These are phyloP conservation scores for Cutaneotrichosporon curvatum DNA, from an alignment of 1,284 basidiomycete genomes.

Conservation along the genomic window DNA sequence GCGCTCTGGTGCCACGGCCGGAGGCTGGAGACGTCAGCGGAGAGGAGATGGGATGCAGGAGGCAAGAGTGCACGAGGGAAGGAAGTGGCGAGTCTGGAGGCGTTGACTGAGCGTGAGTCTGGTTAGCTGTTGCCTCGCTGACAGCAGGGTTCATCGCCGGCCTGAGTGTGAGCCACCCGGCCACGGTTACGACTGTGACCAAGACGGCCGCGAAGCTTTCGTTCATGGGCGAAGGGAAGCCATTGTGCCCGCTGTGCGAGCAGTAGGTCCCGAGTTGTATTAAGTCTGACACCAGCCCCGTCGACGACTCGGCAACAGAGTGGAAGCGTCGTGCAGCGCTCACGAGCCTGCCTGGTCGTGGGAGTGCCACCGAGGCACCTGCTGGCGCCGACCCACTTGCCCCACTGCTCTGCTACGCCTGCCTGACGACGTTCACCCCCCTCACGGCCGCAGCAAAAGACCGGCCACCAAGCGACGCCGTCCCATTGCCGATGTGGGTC, in stretches of 20 bases:
- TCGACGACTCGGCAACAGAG: constrained; percentile 58
- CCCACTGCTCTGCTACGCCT: constrained; percentile 62
- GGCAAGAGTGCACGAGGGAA: constrained; percentile 48
- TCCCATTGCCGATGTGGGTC: constrained; percentile 35
- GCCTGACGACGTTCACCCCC: constrained; percentile 57
- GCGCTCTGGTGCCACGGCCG: constrained; percentile 36
- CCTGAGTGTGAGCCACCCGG: constrained; percentile 74
- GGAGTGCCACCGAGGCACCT: not conserved
- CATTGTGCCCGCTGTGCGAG: constrained; percentile 61
- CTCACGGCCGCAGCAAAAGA: too few species aligned
- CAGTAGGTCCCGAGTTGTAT: constrained; percentile 50
- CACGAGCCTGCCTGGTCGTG: constrained; percentile 50
- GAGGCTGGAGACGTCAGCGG: constrained; percentile 55
- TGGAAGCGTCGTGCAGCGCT: constrained; percentile 71
- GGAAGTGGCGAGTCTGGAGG: constrained; percentile 52
- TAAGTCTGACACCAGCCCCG: constrained; percentile 51
- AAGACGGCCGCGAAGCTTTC: constrained; percentile 74
- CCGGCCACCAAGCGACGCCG: constrained; percentile 5
- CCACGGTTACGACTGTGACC: constrained; percentile 79
- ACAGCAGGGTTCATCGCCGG: constrained; percentile 68
- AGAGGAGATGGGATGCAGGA: constrained; percentile 59
- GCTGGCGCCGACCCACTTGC: constrained; percentile 41
- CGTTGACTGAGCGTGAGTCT: constrained; percentile 62
- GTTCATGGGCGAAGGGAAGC: constrained; percentile 53
- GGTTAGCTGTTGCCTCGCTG: not conserved